Conservation (phyloP, 2,329 filamentous ascomycete genomes). For the Colletotrichum coccodes region DNA sequence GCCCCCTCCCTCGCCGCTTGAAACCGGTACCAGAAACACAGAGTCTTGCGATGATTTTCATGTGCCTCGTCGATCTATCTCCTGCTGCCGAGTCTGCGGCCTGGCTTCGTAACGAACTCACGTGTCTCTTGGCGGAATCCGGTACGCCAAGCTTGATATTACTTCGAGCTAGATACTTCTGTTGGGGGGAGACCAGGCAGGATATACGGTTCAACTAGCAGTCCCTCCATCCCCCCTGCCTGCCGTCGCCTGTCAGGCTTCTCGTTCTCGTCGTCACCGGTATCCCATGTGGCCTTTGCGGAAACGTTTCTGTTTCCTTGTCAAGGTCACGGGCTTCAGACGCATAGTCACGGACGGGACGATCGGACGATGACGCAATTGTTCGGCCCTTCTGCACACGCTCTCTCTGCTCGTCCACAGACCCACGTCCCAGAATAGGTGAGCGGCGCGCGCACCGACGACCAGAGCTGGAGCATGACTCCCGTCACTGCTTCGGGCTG, state of each 20-base stretch:
- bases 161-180: neutral
- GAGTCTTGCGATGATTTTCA: neutral
- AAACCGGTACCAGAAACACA: slow-evolving; percentile 1
- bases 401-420: neutral
- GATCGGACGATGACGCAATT: slow-evolving; percentile 2
- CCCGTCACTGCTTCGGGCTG: neutral
- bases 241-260: neutral
- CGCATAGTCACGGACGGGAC: neutral
- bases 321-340: neutral
- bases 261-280: too few species aligned
- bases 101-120: neutral
- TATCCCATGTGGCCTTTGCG: neutral
- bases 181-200: too few species aligned
- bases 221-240: neutral
- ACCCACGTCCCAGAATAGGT: neutral
- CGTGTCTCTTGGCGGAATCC: neutral
- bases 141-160: neutral
- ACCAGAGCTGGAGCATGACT: neutral
- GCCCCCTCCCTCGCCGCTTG: slow-evolving; percentile 1
- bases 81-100: too few species aligned
- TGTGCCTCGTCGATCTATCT: neutral
- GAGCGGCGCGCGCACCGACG: neutral
- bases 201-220: too few species aligned
- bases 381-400: neutral
- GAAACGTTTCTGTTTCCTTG: neutral